Evolutionary conservation across 768 basidiomycete species (phyloP).

Genomic region (Rhodotorula kratochvilovae): DNA sequence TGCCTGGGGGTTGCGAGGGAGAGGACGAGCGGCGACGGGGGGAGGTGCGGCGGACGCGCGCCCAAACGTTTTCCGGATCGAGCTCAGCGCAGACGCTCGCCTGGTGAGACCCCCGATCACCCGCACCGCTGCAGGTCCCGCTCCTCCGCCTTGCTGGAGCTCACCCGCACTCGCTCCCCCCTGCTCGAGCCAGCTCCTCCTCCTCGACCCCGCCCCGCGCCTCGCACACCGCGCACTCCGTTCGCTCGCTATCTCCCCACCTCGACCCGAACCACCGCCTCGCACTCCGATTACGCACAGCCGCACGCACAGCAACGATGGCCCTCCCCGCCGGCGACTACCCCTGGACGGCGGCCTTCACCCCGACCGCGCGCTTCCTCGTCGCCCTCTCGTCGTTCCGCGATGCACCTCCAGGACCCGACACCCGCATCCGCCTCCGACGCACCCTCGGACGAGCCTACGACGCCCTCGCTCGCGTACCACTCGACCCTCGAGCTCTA

Average conservation of each 20-base stretch:
- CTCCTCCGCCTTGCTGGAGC: too few species aligned
- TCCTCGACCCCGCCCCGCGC: too few species aligned
- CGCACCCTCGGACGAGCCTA: background rate
- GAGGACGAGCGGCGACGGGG: background rate
- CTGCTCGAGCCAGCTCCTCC: too few species aligned
- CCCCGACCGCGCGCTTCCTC: constrained; percentile 13
- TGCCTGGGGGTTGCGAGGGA: background rate
- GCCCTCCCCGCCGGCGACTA: background rate
- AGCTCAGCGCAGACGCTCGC: too few species aligned
- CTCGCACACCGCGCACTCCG: too few species aligned
- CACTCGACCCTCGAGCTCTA: constrained; percentile 10
- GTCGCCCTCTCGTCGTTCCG: constrained; percentile 4
- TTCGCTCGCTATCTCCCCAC: background rate
- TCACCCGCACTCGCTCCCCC: too few species aligned
- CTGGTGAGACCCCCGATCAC: too few species aligned
- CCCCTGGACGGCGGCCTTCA: background rate
- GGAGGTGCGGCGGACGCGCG: too few species aligned
- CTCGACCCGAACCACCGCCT: background rate
- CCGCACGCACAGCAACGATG: too few species aligned
- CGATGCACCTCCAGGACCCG: constrained; percentile 6
- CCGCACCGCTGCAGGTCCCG: too few species aligned
- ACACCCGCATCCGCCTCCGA: background rate
- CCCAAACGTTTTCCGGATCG: background rate
- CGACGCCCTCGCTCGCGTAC: background rate
- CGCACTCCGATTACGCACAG: too few species aligned